phyloP scores from a whole-genome alignment of 129 eudicot species.

The Lonicera japonica region DNA sequence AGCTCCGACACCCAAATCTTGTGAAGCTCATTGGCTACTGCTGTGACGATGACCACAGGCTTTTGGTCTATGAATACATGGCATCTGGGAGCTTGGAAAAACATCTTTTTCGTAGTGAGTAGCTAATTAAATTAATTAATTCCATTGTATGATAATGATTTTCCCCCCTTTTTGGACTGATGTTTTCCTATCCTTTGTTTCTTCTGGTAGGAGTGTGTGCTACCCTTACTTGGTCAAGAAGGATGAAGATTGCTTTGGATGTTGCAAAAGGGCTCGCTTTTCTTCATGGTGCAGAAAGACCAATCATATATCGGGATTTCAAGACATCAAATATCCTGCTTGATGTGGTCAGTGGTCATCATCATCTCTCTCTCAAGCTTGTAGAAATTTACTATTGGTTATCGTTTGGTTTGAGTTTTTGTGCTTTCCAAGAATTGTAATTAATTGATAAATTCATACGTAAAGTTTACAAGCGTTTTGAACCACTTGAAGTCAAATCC shows the following conservation, averaged over 20 bases:
- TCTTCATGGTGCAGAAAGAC: conserved; percentile 83
- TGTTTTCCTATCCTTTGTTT: background rate
- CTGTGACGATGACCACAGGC: conserved; percentile 86
- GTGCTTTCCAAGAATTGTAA: too few relatives aligned
- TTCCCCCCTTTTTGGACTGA: too few relatives aligned
- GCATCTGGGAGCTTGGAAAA: conserved; percentile 91
- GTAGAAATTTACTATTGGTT: too few relatives aligned
- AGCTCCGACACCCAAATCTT: conserved; percentile 77
- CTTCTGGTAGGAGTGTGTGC: conserved; percentile 50
- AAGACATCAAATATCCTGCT: conserved; percentile 93
- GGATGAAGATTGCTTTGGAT: conserved; percentile 87
- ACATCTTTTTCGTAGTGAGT: conserved; percentile 78
- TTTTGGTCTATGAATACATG: conserved; percentile 93
- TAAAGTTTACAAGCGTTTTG: too few relatives aligned
- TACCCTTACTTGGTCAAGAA: conserved; percentile 74
- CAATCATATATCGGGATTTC: conserved; percentile 84
- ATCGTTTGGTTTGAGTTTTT: too few relatives aligned
- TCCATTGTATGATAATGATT: too few relatives aligned
- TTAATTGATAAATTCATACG: too few relatives aligned
- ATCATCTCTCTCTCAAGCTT: background rate
- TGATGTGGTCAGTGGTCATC: conserved; percentile 60
- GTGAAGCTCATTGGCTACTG: conserved; percentile 96
- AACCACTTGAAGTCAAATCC: too few relatives aligned
- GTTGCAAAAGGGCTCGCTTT: conserved; percentile 98
- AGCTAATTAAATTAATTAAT: background rate